A percentile compares a stretch with the other conserved stretches of the same genome.
phyloP scores from a whole-genome alignment of 2,329 filamentous ascomycete genomes.

The Xylariaceae sp. region DNA sequence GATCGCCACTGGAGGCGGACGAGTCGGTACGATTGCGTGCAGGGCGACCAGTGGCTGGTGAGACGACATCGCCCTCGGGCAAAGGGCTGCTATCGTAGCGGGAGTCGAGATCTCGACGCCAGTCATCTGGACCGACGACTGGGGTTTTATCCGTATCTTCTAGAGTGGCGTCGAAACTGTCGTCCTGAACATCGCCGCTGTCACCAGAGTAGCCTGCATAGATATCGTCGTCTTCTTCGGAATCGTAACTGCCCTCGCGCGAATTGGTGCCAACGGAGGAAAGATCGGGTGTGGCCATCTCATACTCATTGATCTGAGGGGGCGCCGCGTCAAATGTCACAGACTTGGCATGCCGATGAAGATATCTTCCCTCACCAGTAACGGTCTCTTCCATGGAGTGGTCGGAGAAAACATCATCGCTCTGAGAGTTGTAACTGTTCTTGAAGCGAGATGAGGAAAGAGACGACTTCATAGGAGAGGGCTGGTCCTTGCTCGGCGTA shows the following conservation, averaged over 20 bases:
- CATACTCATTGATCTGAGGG: constrained; percentile 94
- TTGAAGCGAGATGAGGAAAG: constrained; percentile 65
- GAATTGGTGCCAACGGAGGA: constrained; percentile 87
- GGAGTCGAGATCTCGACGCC: constrained; percentile 73
- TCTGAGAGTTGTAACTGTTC: constrained; percentile 64
- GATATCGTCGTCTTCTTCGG: constrained; percentile 66
- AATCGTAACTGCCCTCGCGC: constrained; percentile 88
- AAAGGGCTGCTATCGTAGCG: constrained; percentile 67
- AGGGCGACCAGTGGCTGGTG: constrained; percentile 46
- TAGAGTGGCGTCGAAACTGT: constrained; percentile 92
- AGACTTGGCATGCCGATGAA: constrained; percentile 87
- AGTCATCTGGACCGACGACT: constrained; percentile 94
- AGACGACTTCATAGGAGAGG: constrained; percentile 85
- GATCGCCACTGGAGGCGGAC: constrained; percentile 70
- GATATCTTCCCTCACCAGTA: constrained; percentile 58
- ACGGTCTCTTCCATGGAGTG: constrained; percentile 53
- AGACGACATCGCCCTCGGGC: constrained; percentile 47
- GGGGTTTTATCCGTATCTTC: constrained; percentile 97
- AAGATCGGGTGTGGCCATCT: constrained; percentile 95
- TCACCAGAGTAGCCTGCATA: constrained; percentile 49
- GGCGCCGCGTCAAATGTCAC: constrained; percentile 94
- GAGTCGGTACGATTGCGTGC: constrained; percentile 64
- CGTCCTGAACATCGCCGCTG: constrained; percentile 61
- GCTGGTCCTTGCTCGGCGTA: constrained; percentile 63
- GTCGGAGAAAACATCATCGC: constrained; percentile 63